Conservation (phyloP, 2,329 filamentous ascomycete genomes). For the Capronia epimyces region DNA sequence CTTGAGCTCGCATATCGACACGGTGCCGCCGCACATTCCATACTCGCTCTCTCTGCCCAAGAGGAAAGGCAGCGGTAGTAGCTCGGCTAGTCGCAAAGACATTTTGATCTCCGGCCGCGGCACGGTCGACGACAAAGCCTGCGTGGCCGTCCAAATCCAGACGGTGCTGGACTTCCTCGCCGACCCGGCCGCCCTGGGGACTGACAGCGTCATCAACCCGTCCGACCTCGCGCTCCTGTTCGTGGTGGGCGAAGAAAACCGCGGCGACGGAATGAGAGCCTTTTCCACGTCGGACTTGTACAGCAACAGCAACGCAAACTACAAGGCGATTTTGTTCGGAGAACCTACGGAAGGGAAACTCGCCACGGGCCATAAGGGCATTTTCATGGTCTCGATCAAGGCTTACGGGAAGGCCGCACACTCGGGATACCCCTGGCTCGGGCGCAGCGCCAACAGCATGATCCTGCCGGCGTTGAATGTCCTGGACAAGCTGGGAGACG, state of each 20-base stretch:
- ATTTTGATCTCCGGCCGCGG: constrained; percentile 42
- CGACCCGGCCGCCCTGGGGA: constrained; percentile 32
- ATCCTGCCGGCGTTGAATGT: constrained; percentile 66
- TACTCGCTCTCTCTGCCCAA: constrained; percentile 40
- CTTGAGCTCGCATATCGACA: constrained; percentile 73
- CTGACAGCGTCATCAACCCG: constrained; percentile 9
- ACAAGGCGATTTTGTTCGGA: constrained; percentile 76
- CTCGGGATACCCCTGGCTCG: constrained; percentile 87
- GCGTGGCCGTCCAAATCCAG: constrained; percentile 42
- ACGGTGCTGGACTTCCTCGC: constrained; percentile 45
- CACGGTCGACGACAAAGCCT: constrained; percentile 44
- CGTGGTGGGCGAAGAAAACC: constrained; percentile 75
- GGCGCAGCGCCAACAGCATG: constrained; percentile 76
- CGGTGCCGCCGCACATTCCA: constrained; percentile 48
- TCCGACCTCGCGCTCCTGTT: constrained; percentile 48
- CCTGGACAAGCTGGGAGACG: constrained; percentile 55
- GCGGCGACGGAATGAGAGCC: constrained; percentile 71
- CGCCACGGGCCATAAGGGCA: constrained; percentile 87
- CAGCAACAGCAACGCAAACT: constrained; percentile 37
- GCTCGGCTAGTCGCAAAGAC: constrained; percentile 27
- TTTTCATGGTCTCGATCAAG: constrained; percentile 59
- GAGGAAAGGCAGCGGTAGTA: constrained; percentile 34
- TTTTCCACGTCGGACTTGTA: constrained; percentile 45
- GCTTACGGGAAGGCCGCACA: constrained; percentile 76
- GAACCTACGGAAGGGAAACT: constrained; percentile 88